A percentile compares a stretch with the other conserved stretches of the same genome.
Conservation (phyloP, 352 stramenopile species). For the Globisporangium iwayamae region DNA sequence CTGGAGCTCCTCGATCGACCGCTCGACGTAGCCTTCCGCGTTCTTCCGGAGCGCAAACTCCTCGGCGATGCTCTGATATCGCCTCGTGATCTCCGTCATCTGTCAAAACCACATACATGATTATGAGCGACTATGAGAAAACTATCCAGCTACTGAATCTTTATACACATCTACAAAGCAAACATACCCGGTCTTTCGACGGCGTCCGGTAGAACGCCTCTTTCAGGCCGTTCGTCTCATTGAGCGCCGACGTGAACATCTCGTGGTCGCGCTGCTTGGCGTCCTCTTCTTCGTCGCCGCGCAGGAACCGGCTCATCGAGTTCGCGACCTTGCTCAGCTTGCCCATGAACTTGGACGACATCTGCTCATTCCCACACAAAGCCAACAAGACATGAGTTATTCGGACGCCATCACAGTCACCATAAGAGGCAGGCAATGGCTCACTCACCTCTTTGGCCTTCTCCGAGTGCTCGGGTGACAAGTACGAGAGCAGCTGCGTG, state of each 20-base stretch:
- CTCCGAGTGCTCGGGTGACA: constrained; percentile 66
- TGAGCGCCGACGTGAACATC: constrained; percentile 37
- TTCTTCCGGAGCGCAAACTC: constrained; percentile 58
- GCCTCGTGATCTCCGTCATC: constrained; percentile 74
- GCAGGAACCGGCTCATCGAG: constrained; percentile 54
- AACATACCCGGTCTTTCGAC: constrained; percentile 54
- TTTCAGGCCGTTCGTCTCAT: constrained; percentile 54
- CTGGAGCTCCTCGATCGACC: constrained; percentile 69
- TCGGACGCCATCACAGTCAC: neutral
- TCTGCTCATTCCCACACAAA: constrained; percentile 12
- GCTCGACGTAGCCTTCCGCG: constrained; percentile 65
- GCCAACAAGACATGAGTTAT: neutral
- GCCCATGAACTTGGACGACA: constrained; percentile 78
- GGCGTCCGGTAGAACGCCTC: constrained; percentile 66
- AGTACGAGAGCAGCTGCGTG: constrained; percentile 58
- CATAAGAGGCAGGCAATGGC: neutral
- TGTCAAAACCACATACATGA: constrained; percentile 14
- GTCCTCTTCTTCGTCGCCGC: constrained; percentile 49
- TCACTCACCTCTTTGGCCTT: constrained; percentile 68
- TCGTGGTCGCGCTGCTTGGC: constrained; percentile 29
- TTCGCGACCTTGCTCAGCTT: constrained; percentile 66
- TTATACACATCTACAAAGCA: neutral
- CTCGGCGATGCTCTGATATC: constrained; percentile 71
- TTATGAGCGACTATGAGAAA: neutral
- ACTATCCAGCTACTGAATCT: neutral